phyloP scores from a whole-genome alignment of 345 rosid genomes.

The Aquilaria yunnanensis region DNA sequence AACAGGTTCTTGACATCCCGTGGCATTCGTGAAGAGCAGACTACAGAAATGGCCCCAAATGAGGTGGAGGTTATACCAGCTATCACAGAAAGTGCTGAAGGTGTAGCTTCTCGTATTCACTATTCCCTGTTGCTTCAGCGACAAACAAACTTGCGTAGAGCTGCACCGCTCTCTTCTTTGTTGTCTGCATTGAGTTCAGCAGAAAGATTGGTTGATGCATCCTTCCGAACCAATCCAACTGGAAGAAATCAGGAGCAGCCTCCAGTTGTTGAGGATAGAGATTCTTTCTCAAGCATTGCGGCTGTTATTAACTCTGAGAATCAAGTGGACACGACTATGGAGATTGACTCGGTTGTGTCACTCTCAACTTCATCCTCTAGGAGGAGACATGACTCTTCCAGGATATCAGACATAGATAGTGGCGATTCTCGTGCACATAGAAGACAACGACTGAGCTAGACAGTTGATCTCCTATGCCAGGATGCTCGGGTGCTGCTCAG shows the following conservation, averaged over 20 bases:
- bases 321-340: slow-evolving; percentile 62
- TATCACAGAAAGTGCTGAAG: slow-evolving; percentile 43
- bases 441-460: slow-evolving; percentile 44
- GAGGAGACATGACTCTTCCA: slow-evolving; percentile 46
- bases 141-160: slow-evolving; percentile 50
- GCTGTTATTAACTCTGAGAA: slow-evolving; percentile 61
- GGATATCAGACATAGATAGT: slow-evolving; percentile 54
- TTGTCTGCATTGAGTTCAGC: slow-evolving; percentile 48
- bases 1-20: slow-evolving; percentile 67
- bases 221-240: slow-evolving; percentile 36
- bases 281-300: slow-evolving; percentile 58
- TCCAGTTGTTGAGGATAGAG: slow-evolving; percentile 69
- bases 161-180: slow-evolving; percentile 37
- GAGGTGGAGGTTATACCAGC: slow-evolving; percentile 50
- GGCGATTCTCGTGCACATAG: slow-evolving; percentile 64
- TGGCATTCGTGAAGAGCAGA: slow-evolving; percentile 73
- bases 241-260: slow-evolving; percentile 80
- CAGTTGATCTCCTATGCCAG: not conserved
- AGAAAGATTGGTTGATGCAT: slow-evolving; percentile 51
- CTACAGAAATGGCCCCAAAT: slow-evolving; percentile 30
- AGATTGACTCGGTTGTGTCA: slow-evolving; percentile 60
- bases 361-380: slow-evolving; percentile 64
- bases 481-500: not conserved
- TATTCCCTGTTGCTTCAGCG: slow-evolving; percentile 52
- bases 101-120: slow-evolving; percentile 42